Evolutionary conservation across 352 stramenopile species (phyloP).

Genomic region (Lagenidium giganteum): DNA sequence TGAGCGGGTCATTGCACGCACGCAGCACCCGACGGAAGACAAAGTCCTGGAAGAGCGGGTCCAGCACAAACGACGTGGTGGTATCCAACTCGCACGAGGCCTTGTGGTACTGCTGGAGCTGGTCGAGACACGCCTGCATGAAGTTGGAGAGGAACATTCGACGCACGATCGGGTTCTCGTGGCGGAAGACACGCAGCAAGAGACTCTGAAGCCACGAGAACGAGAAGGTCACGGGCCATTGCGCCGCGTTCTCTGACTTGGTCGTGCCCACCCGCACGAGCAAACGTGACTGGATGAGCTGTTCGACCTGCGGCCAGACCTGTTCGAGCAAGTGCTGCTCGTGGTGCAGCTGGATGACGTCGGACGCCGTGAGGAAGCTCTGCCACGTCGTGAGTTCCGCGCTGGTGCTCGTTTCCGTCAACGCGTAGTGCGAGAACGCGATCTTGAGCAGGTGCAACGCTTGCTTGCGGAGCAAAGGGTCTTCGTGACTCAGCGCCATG

Average conservation of each 20-base stretch:
- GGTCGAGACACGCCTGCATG: conserved; percentile 30
- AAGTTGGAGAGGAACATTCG: conserved; percentile 69
- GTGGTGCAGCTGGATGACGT: conserved; percentile 83
- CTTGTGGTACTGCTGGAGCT: too few species aligned
- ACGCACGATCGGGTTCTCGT: conserved; percentile 76
- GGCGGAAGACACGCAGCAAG: conserved; percentile 57
- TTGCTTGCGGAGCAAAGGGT: conserved; percentile 63
- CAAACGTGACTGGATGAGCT: conserved; percentile 28
- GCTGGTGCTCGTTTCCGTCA: conserved; percentile 9
- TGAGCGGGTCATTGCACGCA: conserved; percentile 58
- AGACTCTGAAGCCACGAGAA: conserved; percentile 79
- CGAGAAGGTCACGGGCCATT: conserved; percentile 57
- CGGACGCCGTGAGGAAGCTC: conserved; percentile 65
- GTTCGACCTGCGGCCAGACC: conserved; percentile 70
- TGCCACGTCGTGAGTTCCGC: conserved; percentile 38
- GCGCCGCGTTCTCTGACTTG: too few species aligned
- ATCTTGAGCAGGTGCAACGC: conserved; percentile 62
- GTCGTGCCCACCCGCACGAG: conserved; percentile 10
- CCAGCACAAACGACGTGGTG: conserved; percentile 29
- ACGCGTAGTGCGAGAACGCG: conserved; percentile 45
- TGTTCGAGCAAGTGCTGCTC: conserved; percentile 81
- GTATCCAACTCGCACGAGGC: too few species aligned
- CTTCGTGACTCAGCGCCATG: conserved; percentile 40
- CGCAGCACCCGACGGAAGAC: conserved; percentile 45
- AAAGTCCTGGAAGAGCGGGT: conserved; percentile 44